Conservation (phyloP, 306 rosid genomes). For the Ochetophila trinervis region DNA sequence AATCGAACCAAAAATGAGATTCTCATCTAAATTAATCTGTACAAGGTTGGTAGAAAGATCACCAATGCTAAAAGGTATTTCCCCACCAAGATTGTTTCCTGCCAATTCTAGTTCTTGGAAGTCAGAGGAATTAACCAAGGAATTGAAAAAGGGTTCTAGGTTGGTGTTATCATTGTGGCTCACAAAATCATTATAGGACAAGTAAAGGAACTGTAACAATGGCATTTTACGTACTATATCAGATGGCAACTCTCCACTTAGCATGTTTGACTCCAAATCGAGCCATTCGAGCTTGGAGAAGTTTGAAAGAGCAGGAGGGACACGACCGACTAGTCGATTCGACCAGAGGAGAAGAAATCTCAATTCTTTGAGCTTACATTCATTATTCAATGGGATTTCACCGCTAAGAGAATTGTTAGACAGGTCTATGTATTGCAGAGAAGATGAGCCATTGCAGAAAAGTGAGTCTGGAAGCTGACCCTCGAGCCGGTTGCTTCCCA, state of each 20-base stretch:
- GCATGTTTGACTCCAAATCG: constrained; percentile 72
- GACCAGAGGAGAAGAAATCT: constrained; percentile 80
- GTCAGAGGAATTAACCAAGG: constrained; percentile 53
- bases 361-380: constrained; percentile 53
- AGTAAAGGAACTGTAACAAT: constrained; percentile 61
- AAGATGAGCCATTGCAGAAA: constrained; percentile 64
- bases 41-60: constrained; percentile 60
- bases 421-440: constrained; percentile 69
- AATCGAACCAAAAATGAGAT: constrained; percentile 65
- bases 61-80: constrained; percentile 66
- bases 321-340: constrained; percentile 56
- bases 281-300: constrained; percentile 77
- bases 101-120: constrained; percentile 84
- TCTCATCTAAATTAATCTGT: constrained; percentile 60
- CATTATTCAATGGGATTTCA: constrained; percentile 51
- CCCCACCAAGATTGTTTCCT: constrained; percentile 75
- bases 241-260: constrained; percentile 62
- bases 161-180: constrained; percentile 79
- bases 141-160: constrained; percentile 75
- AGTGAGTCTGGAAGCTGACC: constrained; percentile 65
- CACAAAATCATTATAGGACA: constrained; percentile 67
- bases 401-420: constrained; percentile 78
- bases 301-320: constrained; percentile 67
- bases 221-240: constrained; percentile 51
- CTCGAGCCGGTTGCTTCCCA: constrained; percentile 60